phyloP scores from a whole-genome alignment of 2,329 filamentous ascomycete species.

The Hymenoscyphus infarciens region DNA sequence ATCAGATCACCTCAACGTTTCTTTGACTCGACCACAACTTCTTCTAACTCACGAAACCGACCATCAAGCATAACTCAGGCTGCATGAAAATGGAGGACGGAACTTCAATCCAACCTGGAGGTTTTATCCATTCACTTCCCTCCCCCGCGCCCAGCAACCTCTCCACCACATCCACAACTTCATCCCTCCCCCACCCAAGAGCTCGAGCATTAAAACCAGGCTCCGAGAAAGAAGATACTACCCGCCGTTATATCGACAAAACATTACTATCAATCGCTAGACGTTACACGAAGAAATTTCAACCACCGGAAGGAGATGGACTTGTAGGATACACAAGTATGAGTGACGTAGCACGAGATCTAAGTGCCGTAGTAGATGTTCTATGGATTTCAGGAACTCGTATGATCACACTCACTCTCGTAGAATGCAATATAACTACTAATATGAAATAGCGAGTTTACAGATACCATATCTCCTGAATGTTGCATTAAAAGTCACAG shows the following conservation, averaged over 20 bases:
- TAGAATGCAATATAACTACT: background rate
- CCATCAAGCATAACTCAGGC: background rate
- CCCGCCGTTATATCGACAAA: constrained; percentile 54
- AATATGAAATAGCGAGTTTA: constrained; percentile 56
- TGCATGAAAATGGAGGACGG: constrained; percentile 16
- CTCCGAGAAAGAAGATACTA: constrained; percentile 57
- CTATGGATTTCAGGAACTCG: constrained; percentile 86
- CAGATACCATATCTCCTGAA: constrained; percentile 83
- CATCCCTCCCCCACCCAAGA: constrained; percentile 53
- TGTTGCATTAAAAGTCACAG: constrained; percentile 68
- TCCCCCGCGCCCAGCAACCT: constrained; percentile 53
- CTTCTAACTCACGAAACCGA: background rate
- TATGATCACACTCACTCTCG: constrained; percentile 44
- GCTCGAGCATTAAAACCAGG: constrained; percentile 50
- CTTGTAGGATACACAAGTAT: constrained; percentile 65
- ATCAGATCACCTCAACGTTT: background rate
- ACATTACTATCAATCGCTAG: constrained; percentile 52
- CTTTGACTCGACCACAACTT: background rate
- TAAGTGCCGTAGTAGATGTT: constrained; percentile 72
- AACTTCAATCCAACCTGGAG: constrained; percentile 37
- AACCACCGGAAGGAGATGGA: constrained; percentile 40
- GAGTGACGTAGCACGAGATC: constrained; percentile 59
- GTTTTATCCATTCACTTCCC: constrained; percentile 49
- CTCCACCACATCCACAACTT: constrained; percentile 37
- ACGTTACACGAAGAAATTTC: constrained; percentile 58